Percentiles rank a stretch among this genome's conserved stretches.
Conservation (phyloP, 192 early-diverging fungal species). For the Coemansia sp. region DNA sequence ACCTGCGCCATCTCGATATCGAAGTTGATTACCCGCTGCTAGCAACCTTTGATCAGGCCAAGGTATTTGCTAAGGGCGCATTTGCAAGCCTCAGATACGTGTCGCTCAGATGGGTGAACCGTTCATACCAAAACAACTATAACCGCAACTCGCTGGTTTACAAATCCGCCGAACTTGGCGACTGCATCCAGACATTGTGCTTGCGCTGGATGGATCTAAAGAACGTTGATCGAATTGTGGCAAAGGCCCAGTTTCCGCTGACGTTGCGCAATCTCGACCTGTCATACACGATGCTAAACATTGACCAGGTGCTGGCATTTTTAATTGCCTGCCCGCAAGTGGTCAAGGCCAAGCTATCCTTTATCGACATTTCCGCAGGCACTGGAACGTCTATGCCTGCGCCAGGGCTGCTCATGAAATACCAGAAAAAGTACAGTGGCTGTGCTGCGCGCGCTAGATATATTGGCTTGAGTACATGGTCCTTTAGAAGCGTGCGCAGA, state of each 20-base stretch:
- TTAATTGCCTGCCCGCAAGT: not conserved
- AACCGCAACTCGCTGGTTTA: not conserved
- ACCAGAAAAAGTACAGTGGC: not conserved
- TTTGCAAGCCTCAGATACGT: not conserved
- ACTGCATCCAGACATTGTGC: not conserved
- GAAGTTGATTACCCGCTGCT: not conserved
- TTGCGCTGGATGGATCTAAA: not conserved
- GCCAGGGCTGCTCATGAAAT: not conserved
- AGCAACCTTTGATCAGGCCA: not conserved
- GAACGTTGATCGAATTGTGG: not conserved
- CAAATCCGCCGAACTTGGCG: not conserved
- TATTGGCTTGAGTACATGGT: not conserved
- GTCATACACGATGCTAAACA: not conserved
- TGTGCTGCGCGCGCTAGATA: not conserved
- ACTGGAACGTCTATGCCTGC: not conserved
- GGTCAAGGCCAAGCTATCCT: not conserved
- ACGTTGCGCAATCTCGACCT: not conserved
- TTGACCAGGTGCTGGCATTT: not conserved
- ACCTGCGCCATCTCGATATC: not conserved
- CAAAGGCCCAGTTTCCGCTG: not conserved
- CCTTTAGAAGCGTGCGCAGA: not conserved
- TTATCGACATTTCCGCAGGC: not conserved
- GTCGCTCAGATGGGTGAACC: not conserved
- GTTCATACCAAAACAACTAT: not conserved
- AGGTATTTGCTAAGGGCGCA: not conserved